phyloP scores from a whole-genome alignment of 192 early-diverging fungal species.

The Gryganskiella cystojenkinii region DNA sequence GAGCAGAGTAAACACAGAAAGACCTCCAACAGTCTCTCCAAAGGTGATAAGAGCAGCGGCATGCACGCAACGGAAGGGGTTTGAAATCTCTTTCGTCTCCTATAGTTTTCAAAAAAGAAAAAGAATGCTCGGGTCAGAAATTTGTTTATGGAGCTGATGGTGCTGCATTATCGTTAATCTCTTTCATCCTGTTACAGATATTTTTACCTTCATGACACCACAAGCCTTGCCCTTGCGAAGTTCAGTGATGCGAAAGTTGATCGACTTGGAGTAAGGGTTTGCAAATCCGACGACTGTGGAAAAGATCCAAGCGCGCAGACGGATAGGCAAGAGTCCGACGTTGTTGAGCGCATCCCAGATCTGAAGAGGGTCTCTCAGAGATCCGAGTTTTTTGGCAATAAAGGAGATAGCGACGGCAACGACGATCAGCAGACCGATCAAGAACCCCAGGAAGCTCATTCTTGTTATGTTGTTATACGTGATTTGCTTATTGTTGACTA shows the following conservation, averaged over 20 bases:
- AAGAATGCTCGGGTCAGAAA: not conserved
- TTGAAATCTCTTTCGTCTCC: constrained; percentile 63
- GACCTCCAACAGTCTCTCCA: constrained; percentile 65
- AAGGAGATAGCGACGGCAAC: constrained; percentile 7
- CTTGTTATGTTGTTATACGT: not conserved
- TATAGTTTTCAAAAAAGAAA: constrained; percentile 15
- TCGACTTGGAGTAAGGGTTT: constrained; percentile 62
- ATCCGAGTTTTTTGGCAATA: constrained; percentile 36
- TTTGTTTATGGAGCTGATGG: too few relatives aligned
- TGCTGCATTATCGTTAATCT: too few relatives aligned
- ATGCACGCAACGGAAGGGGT: constrained; percentile 64
- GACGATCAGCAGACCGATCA: not conserved
- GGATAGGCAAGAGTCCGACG: constrained; percentile 52
- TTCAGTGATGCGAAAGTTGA: constrained; percentile 66
- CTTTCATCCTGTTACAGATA: too few relatives aligned
- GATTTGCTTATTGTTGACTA: too few relatives aligned
- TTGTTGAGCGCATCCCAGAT: constrained; percentile 64
- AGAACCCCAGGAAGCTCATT: not conserved
- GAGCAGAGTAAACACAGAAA: constrained; percentile 60
- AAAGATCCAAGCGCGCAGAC: constrained; percentile 61
- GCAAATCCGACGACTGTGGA: constrained; percentile 54
- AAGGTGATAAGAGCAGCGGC: constrained; percentile 64
- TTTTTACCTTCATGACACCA: constrained; percentile 67
- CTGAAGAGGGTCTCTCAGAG: constrained; percentile 53
- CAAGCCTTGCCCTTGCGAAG: constrained; percentile 64